These are phyloP conservation scores for Leccinum insolens DNA, from an alignment of 1,284 basidiomycete genomes.

Conservation along the genomic window DNA sequence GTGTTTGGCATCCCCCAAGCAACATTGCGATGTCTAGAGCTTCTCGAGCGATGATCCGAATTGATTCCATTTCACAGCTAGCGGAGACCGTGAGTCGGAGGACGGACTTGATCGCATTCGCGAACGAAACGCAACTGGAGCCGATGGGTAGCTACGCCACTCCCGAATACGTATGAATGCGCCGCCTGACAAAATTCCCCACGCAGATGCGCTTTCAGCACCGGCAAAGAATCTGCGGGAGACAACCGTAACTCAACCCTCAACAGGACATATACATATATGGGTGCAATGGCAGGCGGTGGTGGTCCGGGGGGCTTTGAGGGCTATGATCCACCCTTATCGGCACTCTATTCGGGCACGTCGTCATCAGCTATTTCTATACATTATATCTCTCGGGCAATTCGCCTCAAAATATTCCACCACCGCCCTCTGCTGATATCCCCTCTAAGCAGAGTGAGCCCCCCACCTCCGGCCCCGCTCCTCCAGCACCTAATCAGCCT, in stretches of 20 bases:
- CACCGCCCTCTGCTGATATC: slow-evolving; percentile 46
- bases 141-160: slow-evolving; percentile 59
- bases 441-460: slow-evolving; percentile 58
- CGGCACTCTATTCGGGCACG: slow-evolving; percentile 51
- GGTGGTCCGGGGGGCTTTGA: too few relatives aligned
- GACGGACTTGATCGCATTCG: slow-evolving; percentile 71
- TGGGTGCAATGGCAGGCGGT: too few relatives aligned
- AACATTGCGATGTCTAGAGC: slow-evolving; percentile 81
- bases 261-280: slow-evolving; percentile 12
- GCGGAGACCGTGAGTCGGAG: slow-evolving; percentile 77
- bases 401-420: slow-evolving; percentile 52
- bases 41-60: slow-evolving; percentile 6
- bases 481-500: slow-evolving; percentile 41
- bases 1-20: slow-evolving; percentile 84
- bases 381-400: slow-evolving; percentile 39
- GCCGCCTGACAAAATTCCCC: slow-evolving; percentile 25
- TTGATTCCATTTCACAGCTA: slow-evolving; percentile 43
- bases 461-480: slow-evolving; percentile 47
- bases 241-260: slow-evolving; percentile 21
- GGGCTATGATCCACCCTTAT: slow-evolving; percentile 32
- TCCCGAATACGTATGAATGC: slow-evolving; percentile 35
- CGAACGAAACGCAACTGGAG: slow-evolving; percentile 54
- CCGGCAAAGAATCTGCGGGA: slow-evolving; percentile 37
- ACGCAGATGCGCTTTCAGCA: slow-evolving; percentile 35
- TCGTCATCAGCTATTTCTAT: slow-evolving; percentile 40